Evolutionary conservation across 1,139 yeast genomes (phyloP).

Genomic region (Geotrichum siamense): DNA sequence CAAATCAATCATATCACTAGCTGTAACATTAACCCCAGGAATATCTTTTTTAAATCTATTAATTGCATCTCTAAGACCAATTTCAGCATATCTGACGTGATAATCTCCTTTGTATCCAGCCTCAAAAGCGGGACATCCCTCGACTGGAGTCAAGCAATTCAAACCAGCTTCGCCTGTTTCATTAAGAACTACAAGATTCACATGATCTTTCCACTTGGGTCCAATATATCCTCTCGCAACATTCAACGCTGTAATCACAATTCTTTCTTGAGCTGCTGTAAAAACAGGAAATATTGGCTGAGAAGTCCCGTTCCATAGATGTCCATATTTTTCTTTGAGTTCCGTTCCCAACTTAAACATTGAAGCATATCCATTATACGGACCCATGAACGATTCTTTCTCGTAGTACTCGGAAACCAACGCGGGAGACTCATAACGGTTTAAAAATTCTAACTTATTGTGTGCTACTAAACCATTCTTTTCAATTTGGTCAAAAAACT

Average conservation of each 20-base stretch:
- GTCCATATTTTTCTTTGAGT: constrained; percentile 34
- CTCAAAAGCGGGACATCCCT: constrained; percentile 18
- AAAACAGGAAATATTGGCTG: constrained; percentile 33
- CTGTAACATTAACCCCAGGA: constrained; percentile 26
- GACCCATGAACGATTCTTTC: constrained; percentile 25
- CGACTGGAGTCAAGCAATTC: constrained; percentile 36
- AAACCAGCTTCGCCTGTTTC: constrained; percentile 38
- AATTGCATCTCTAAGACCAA: constrained; percentile 34
- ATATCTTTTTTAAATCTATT: constrained; percentile 33
- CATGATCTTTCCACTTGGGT: constrained; percentile 27
- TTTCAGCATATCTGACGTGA: constrained; percentile 20
- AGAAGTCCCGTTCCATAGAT: constrained; percentile 32
- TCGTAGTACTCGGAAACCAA: constrained; percentile 13
- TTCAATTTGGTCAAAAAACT: constrained; percentile 8
- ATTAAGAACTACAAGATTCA: constrained; percentile 34
- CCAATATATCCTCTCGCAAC: constrained; percentile 41
- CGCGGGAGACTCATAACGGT: constrained; percentile 35
- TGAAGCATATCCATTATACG: constrained; percentile 33
- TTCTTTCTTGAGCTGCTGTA: constrained; percentile 37
- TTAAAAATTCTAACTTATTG: constrained; percentile 35
- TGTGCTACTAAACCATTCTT: constrained; percentile 23
- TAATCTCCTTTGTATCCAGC: constrained; percentile 16
- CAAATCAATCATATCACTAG: constrained; percentile 40
- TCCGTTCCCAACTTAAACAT: constrained; percentile 32
- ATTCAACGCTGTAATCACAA: constrained; percentile 37